Evolutionary conservation across 306 rosid genomes (phyloP).

Genomic region (Ammopiptanthus mongolicus): DNA sequence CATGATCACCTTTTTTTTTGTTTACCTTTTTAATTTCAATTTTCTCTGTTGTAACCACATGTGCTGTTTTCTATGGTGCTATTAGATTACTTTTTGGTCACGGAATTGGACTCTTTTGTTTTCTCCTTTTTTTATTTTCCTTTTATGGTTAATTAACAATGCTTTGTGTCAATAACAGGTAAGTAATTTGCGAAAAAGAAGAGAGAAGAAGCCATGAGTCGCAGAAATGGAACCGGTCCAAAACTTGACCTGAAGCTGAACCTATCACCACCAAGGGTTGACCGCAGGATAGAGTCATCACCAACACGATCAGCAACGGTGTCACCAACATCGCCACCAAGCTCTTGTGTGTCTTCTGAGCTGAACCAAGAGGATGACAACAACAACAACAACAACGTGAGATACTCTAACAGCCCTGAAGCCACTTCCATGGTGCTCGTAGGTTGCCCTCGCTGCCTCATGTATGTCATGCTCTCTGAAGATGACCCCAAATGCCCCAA

Average conservation of each 20-base stretch:
- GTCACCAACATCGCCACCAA: constrained; percentile 79
- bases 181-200: not conserved
- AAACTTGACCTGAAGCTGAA: constrained; percentile 90
- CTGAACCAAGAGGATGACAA: constrained; percentile 40
- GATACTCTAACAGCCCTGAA: constrained; percentile 76
- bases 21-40: not conserved
- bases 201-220: constrained; percentile 49
- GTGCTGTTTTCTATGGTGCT: not conserved
- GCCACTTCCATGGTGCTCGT: constrained; percentile 85
- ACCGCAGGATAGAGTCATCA: constrained; percentile 45
- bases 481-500: constrained; percentile 91
- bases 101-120: not conserved
- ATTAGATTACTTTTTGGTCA: not conserved
- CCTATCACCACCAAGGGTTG: constrained; percentile 75
- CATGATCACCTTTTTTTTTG: not conserved
- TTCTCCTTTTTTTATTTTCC: not conserved
- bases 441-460: constrained; percentile 92
- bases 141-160: not conserved
- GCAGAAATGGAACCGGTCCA: constrained; percentile 60
- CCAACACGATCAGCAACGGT: constrained; percentile 66
- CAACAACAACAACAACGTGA: constrained; percentile 24
- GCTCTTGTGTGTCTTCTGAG: constrained; percentile 91
- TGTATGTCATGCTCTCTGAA: constrained; percentile 97
- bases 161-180: not conserved
- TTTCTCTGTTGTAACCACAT: not conserved